phyloP scores from a whole-genome alignment of 1,284 basidiomycete species.

The Sanghuangporus weigelae region DNA sequence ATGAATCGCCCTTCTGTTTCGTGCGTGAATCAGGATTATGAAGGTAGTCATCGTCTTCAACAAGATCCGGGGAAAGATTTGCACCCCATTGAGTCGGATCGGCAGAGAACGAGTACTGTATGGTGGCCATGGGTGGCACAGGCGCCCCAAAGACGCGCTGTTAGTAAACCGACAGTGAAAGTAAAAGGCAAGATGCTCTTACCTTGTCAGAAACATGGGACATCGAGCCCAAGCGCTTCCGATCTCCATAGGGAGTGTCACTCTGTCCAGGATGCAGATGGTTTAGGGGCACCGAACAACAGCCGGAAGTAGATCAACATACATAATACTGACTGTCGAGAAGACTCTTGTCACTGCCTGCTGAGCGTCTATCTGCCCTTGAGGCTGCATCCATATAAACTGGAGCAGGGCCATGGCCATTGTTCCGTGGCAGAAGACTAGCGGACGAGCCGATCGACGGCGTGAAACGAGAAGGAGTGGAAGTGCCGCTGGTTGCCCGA shows the following conservation, averaged over 20 bases:
- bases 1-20: slow-evolving; percentile 27
- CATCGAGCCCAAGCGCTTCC: not conserved
- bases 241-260: slow-evolving; percentile 13
- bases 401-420: slow-evolving; percentile 1
- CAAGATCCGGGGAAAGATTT: slow-evolving; percentile 16
- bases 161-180: not conserved
- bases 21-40: slow-evolving; percentile 44
- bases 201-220: slow-evolving; percentile 17
- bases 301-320: not conserved
- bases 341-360: slow-evolving; percentile 9
- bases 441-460: slow-evolving; percentile 3
- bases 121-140: not conserved
- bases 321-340: slow-evolving; percentile 11
- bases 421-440: slow-evolving; percentile 3
- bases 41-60: slow-evolving; percentile 26
- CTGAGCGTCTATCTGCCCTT: not conserved
- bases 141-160: not conserved
- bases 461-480: not conserved
- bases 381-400: slow-evolving; percentile 8
- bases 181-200: not conserved
- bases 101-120: slow-evolving; percentile 16
- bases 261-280: not conserved
- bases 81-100: slow-evolving; percentile 17
- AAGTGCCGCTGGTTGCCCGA: not conserved
- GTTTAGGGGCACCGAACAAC: not conserved